Base-by-base conservation (phyloP, 257 asterid genomes). In the Nicotiana noctiflora region DNA sequence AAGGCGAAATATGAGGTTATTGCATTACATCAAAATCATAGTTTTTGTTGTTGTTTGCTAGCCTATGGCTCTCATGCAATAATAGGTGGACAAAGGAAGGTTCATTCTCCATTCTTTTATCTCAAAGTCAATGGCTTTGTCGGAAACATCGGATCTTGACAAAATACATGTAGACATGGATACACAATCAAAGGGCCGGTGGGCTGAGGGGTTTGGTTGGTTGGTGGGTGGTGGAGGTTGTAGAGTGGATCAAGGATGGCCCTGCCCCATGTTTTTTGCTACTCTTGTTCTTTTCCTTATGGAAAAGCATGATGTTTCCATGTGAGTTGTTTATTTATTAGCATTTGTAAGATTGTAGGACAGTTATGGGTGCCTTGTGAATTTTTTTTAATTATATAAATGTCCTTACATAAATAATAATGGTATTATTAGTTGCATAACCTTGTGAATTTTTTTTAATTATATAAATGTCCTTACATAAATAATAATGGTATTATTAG, bases 81-180 rank as follows among this genome's bases (percentile, higher is more conserved):
- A 18, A 77, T 37, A 60, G 81, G 70, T 46, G 70, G 81, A 37
- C 74, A 77, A 72, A 72, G 59, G 77, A 52, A 79, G 76, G 21
- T 63, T 63, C 63, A 21, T 46, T 40, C 27, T 79, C 62, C 37
- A 70, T 56, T 25, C 9, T 15, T 9, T 21, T 44, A 74, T 74
- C 61, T 44, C 61, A 74, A 74, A 79, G 82, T 79, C 77, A 79
- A 79, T 64, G 76, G 27, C 63, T 25, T 53, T 79, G 82, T 79
- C 64, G 75, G 6, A 0, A 64, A 79, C 31, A 46, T 62, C 53
- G 82, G 76, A 79, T 79, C 70, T 46, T 62, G 76, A 79, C 82
- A 79, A 79, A 34, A 70, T 79, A 57, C 23, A 34, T 51, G 77
- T 4, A 51, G 82, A 79, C 82, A 64, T 62, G 65, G 55, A 19